Conservation (phyloP, 805 yeast species). For the Saccharomycopsis capsularis region DNA sequence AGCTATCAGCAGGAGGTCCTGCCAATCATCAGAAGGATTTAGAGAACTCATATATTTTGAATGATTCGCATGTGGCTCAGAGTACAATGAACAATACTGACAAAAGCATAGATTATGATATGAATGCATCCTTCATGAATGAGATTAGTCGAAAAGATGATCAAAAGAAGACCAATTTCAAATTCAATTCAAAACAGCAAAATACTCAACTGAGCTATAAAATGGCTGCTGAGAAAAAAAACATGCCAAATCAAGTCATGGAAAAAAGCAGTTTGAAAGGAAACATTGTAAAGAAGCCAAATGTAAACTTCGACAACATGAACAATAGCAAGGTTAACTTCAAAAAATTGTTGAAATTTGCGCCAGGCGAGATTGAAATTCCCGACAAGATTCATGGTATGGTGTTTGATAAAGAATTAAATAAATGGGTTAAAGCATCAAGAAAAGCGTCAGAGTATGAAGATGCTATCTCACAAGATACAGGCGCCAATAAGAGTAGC, state of each 20-base stretch:
- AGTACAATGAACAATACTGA: neutral
- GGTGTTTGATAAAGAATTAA: constrained; percentile 20
- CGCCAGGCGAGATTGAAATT: constrained; percentile 20
- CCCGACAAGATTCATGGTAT: constrained; percentile 17
- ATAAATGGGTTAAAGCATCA: constrained; percentile 14
- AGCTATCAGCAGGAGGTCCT: neutral
- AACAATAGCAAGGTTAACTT: constrained; percentile 11
- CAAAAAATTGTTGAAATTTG: constrained; percentile 17
- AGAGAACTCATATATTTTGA: neutral
- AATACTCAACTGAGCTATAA: neutral
- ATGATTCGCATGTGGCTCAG: neutral
- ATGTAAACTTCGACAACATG: neutral
- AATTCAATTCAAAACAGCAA: neutral
- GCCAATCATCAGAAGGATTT: neutral
- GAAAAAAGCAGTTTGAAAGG: constrained; percentile 3
- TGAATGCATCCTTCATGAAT: constrained; percentile 21
- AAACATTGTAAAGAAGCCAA: neutral
- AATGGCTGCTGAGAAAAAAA: neutral
- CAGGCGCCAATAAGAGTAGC: no score
- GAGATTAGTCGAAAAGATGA: constrained; percentile 16
- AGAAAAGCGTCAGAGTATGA: neutral
- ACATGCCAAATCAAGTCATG: neutral
- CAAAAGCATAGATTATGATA: constrained; percentile 15
- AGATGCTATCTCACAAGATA: neutral
- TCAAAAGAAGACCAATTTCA: neutral